These are phyloP conservation scores for Colletotrichum musae DNA, from an alignment of 2,329 filamentous ascomycete species.

Conservation along the genomic window DNA sequence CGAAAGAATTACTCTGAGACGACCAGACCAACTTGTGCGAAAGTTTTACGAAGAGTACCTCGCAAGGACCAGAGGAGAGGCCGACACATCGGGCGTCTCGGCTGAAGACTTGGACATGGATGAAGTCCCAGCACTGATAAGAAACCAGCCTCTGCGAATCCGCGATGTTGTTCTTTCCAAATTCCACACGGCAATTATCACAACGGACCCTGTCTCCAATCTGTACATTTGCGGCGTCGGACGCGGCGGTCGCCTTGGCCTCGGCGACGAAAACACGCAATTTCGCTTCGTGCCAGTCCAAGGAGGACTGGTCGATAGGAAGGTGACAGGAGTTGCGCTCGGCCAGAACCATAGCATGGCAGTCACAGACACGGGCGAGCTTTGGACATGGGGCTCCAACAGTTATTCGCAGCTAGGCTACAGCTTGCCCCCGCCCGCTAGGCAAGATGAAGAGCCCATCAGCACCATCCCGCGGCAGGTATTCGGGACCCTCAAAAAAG, in stretches of 20 bases:
- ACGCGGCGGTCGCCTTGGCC: conserved; percentile 88
- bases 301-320: conserved; percentile 81
- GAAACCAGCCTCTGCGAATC: conserved; percentile 80
- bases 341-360: conserved; percentile 94
- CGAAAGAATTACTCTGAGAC: conserved; percentile 82
- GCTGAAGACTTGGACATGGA: conserved; percentile 48
- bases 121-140: conserved; percentile 80
- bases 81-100: neutral
- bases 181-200: conserved; percentile 90
- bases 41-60: conserved; percentile 81
- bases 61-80: conserved; percentile 54
- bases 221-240: conserved; percentile 95
- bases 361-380: conserved; percentile 86
- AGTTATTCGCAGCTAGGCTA: conserved; percentile 90
- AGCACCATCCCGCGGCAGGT: conserved; percentile 88
- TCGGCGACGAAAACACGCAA: conserved; percentile 89
- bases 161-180: conserved; percentile 92
- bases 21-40: conserved; percentile 83
- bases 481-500: conserved; percentile 91
- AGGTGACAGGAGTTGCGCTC: conserved; percentile 82
- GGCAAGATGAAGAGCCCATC: conserved; percentile 86
- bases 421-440: conserved; percentile 74
- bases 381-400: conserved; percentile 96
- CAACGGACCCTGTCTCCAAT: conserved; percentile 89
- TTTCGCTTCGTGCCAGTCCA: conserved; percentile 90